A percentile compares a stretch with the other conserved stretches of the same genome.
phyloP scores from a whole-genome alignment of 1,284 basidiomycete species.

The Boletellus deceptivus region DNA sequence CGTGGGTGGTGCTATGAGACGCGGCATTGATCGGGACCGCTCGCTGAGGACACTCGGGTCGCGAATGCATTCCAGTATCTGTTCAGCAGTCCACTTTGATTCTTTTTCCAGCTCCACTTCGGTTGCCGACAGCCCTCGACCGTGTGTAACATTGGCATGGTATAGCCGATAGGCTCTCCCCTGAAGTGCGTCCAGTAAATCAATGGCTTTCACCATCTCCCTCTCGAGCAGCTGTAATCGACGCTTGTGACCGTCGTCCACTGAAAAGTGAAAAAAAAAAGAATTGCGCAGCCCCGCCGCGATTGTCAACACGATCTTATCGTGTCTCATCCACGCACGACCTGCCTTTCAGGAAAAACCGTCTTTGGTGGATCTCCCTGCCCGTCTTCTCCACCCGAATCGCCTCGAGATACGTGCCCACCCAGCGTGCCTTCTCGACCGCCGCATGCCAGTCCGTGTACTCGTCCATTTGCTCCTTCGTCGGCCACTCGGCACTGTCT shows the following conservation, averaged over 20 bases:
- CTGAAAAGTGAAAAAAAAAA: too few relatives aligned
- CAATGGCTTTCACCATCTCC: constrained; percentile 27
- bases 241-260: constrained; percentile 29
- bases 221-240: constrained; percentile 31
- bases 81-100: constrained; percentile 12
- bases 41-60: background rate
- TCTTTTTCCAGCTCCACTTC: background rate
- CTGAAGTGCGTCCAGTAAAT: constrained; percentile 24
- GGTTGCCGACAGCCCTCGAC: background rate
- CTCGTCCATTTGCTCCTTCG: constrained; percentile 15
- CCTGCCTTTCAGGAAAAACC: constrained; percentile 31
- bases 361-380: constrained; percentile 23
- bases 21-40: background rate
- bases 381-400: constrained; percentile 32
- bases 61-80: constrained; percentile 12
- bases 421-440: constrained; percentile 24
- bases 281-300: background rate
- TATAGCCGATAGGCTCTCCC: constrained; percentile 22
- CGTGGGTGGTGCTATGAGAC: background rate
- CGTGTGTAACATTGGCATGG: background rate
- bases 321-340: background rate
- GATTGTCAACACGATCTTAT: background rate
- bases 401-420: constrained; percentile 31
- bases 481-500: constrained; percentile 16
- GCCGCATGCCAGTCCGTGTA: constrained; percentile 17